A percentile compares a stretch with the other conserved stretches of the same genome.
Conservation (phyloP, 768 basidiomycete species). For the Russula ochroleuca region DNA sequence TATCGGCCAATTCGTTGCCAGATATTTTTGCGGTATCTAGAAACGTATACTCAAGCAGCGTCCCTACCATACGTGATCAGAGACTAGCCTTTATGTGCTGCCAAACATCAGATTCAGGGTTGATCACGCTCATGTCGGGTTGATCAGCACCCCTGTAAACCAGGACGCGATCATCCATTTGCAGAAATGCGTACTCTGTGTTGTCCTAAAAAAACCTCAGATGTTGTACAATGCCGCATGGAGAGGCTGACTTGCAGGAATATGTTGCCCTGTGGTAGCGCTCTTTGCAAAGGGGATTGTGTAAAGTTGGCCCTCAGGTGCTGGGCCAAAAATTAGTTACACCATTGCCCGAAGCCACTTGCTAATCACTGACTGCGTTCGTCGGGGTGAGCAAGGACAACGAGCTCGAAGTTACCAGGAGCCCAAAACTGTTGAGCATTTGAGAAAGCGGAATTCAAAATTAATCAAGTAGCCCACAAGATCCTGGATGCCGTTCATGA, state of each 20-base stretch:
- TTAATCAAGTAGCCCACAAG: constrained; percentile 48
- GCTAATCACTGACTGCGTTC: constrained; percentile 43
- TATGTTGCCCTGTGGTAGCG: constrained; percentile 85
- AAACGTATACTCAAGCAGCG: constrained; percentile 9
- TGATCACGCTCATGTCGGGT: constrained; percentile 97
- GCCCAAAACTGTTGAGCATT: constrained; percentile 74
- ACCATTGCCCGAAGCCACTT: not conserved
- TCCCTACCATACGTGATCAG: not conserved
- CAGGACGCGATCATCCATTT: constrained; percentile 90
- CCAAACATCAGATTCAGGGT: constrained; percentile 97
- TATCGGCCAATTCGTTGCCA: constrained; percentile 91
- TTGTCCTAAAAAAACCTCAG: constrained; percentile 63
- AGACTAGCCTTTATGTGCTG: constrained; percentile 77
- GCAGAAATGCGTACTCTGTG: constrained; percentile 90
- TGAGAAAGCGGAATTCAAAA: constrained; percentile 11
- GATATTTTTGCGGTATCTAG: constrained; percentile 85
- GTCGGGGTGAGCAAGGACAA: constrained; percentile 59
- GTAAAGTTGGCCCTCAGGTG: constrained; percentile 67
- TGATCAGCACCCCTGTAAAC: constrained; percentile 96
- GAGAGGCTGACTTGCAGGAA: constrained; percentile 57
- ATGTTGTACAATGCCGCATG: not conserved
- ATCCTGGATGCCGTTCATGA: constrained; percentile 74
- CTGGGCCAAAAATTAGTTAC: constrained; percentile 35
- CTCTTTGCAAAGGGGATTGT: constrained; percentile 92
- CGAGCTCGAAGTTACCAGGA: constrained; percentile 85